These are phyloP conservation scores for Cymbopogon flexuosus DNA, from an alignment of 202 grass and related monocot species.

Conservation along the genomic window DNA sequence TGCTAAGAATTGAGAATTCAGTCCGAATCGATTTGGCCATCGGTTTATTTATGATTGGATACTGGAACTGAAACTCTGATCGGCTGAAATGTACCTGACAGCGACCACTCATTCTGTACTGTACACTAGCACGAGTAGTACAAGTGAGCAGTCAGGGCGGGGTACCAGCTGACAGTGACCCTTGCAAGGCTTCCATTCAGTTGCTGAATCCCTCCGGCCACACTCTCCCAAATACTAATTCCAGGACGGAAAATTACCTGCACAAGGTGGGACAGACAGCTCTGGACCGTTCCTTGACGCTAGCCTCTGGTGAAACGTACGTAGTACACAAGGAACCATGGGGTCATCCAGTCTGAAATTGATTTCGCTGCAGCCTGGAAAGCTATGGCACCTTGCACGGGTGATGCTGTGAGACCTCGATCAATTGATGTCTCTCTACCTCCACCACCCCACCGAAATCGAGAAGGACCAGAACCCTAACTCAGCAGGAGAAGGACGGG, in stretches of 20 bases:
- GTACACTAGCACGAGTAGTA: neutral
- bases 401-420: neutral
- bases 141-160: neutral
- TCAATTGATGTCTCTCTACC: neutral
- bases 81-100: neutral
- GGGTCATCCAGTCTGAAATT: neutral
- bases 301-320: no score
- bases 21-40: neutral
- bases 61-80: neutral
- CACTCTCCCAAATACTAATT: neutral
- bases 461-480: neutral
- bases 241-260: neutral
- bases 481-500: neutral
- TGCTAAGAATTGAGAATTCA: neutral
- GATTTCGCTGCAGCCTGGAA: neutral
- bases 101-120: neutral
- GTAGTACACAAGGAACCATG: neutral
- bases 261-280: neutral
- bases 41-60: neutral
- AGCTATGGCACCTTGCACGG: no score
- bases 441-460: neutral
- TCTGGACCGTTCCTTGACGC: neutral
- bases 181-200: neutral
- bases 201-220: neutral
- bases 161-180: neutral